A percentile compares a stretch with the other conserved stretches of the same genome.
Conservation (phyloP, 2,329 filamentous ascomycete species). For the Cladosporium phlei region DNA sequence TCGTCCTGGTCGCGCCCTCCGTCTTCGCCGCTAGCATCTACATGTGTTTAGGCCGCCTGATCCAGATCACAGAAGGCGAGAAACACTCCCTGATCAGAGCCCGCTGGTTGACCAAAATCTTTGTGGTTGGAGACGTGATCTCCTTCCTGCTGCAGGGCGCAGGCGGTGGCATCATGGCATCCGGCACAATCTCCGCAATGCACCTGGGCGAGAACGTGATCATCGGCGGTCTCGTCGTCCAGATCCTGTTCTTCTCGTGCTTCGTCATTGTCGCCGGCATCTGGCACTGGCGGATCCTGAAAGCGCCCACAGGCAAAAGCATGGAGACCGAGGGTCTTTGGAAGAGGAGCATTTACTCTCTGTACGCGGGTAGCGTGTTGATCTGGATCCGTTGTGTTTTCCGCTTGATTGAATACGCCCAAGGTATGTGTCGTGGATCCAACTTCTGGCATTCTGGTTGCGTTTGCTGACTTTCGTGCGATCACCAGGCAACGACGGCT, state of each 20-base stretch:
- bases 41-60: constrained; percentile 47
- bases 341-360: constrained; percentile 32
- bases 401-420: constrained; percentile 45
- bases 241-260: constrained; percentile 54
- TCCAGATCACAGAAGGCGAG: constrained; percentile 38
- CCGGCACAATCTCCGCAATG: constrained; percentile 24
- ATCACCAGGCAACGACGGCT: constrained; percentile 30
- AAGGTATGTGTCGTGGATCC: no score
- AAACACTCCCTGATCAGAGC: constrained; percentile 39
- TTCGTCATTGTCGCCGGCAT: constrained; percentile 48
- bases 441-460: no score
- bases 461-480: no score
- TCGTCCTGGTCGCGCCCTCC: constrained; percentile 45
- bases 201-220: constrained; percentile 49
- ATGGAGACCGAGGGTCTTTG: constrained; percentile 27
- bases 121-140: constrained; percentile 52
- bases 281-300: constrained; percentile 42
- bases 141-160: constrained; percentile 48
- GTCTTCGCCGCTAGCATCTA: constrained; percentile 50
- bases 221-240: constrained; percentile 54
- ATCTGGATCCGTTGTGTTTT: constrained; percentile 47
- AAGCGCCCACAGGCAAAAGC: constrained; percentile 24
- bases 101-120: constrained; percentile 49
- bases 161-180: constrained; percentile 39
- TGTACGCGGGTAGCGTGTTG: constrained; percentile 38